A percentile compares a stretch with the other conserved stretches of the same genome.
Conservation (phyloP, 108 stramenopile genomes). For the Heterococcus sp. region DNA sequence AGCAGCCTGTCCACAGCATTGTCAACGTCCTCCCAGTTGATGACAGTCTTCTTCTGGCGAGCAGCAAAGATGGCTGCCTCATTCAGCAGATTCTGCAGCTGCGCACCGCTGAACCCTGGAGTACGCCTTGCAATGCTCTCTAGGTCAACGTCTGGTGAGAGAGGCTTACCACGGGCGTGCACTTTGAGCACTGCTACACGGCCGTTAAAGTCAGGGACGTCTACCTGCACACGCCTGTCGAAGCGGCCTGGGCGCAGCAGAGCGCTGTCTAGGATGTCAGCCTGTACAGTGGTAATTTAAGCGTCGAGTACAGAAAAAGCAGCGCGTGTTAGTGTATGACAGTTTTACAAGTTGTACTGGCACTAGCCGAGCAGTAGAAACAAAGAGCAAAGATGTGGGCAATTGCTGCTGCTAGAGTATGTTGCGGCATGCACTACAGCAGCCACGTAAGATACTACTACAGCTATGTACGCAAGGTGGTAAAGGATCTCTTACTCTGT, state of each 20-base stretch:
- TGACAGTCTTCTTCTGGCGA: slow-evolving; percentile 25
- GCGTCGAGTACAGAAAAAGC: too few relatives aligned
- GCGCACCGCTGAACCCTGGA: slow-evolving; percentile 60
- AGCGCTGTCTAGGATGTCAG: slow-evolving; percentile 84
- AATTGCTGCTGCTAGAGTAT: background rate
- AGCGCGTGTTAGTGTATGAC: too few relatives aligned
- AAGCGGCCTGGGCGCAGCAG: slow-evolving; percentile 90
- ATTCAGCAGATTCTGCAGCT: slow-evolving; percentile 57
- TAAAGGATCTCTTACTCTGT: slow-evolving; percentile 63
- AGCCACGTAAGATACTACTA: background rate
- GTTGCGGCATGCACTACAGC: background rate
- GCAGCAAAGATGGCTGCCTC: slow-evolving; percentile 61
- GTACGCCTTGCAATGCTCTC: slow-evolving; percentile 55
- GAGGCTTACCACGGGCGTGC: slow-evolving; percentile 53
- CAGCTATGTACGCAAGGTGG: background rate
- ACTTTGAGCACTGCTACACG: slow-evolving; percentile 60
- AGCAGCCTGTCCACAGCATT: slow-evolving; percentile 53
- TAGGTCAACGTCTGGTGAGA: slow-evolving; percentile 56
- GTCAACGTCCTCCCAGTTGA: slow-evolving; percentile 57
- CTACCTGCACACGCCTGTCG: slow-evolving; percentile 69
- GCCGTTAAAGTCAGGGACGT: slow-evolving; percentile 57
- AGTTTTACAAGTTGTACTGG: too few relatives aligned
- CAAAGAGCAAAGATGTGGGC: too few relatives aligned
- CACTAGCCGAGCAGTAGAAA: too few relatives aligned
- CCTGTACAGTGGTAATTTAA: too few relatives aligned